phyloP scores from a whole-genome alignment of 2,329 filamentous ascomycete genomes.

The Verticillium albo-atrum region DNA sequence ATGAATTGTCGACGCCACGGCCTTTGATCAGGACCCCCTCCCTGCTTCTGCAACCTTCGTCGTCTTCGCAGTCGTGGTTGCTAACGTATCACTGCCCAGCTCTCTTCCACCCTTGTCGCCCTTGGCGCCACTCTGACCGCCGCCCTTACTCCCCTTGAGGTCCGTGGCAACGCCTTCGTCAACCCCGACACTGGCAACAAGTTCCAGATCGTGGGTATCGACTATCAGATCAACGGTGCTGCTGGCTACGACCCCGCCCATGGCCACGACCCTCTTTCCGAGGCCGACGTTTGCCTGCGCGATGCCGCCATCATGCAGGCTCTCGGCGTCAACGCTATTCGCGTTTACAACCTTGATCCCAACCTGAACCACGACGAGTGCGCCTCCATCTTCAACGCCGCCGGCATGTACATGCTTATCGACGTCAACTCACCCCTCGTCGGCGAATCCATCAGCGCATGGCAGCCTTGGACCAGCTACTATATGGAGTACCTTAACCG shows the following conservation, averaged over 20 bases:
- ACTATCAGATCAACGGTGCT: constrained; percentile 65
- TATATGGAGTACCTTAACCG: constrained; percentile 58
- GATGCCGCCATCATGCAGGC: constrained; percentile 63
- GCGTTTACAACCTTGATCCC: constrained; percentile 65
- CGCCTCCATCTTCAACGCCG: constrained; percentile 63
- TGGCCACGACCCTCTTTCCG: constrained; percentile 55
- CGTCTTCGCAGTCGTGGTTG: neutral
- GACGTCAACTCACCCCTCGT: constrained; percentile 63
- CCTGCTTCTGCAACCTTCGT: too few relatives aligned
- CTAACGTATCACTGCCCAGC: neutral
- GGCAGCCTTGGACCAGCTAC: constrained; percentile 55
- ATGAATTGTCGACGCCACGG: too few relatives aligned
- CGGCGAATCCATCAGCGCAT: constrained; percentile 52
- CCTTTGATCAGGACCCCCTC: too few relatives aligned
- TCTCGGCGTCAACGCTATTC: constrained; percentile 62
- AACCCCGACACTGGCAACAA: constrained; percentile 53
- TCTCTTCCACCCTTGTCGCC: constrained; percentile 39
- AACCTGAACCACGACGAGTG: constrained; percentile 63
- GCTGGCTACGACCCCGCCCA: constrained; percentile 53
- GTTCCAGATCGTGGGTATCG: constrained; percentile 64
- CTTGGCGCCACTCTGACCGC: constrained; percentile 47
- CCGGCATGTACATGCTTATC: constrained; percentile 65
- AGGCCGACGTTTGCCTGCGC: constrained; percentile 53
- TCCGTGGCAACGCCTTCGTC: constrained; percentile 55
- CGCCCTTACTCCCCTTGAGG: constrained; percentile 53